Evolutionary conservation across 129 eudicot species (phyloP).

Genomic region (Flaveria brownii): DNA sequence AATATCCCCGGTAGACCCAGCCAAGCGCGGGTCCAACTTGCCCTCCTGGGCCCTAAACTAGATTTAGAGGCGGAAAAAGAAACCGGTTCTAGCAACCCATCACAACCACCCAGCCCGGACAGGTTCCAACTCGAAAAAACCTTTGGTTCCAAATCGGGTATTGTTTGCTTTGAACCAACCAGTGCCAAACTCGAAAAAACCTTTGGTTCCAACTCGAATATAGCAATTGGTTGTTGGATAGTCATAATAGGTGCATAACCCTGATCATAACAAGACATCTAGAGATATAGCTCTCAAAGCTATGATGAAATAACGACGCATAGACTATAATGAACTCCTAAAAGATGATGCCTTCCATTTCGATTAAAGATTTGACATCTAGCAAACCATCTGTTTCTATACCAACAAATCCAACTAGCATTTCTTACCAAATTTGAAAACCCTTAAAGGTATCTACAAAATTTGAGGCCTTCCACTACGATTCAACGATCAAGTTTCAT

Average conservation of each 20-base stretch:
- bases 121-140: too few relatives aligned
- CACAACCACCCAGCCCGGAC: too few relatives aligned
- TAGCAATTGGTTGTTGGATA: neutral
- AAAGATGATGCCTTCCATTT: neutral
- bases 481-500: conserved; percentile 30
- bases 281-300: neutral
- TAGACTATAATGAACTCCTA: neutral
- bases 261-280: neutral
- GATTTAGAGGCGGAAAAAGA: too few relatives aligned
- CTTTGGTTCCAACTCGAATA: neutral
- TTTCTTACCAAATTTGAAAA: conserved; percentile 34
- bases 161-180: too few relatives aligned
- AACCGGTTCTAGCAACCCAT: too few relatives aligned
- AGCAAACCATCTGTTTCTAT: conserved; percentile 4
- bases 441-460: conserved; percentile 37
- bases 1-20: neutral
- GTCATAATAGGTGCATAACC: neutral
- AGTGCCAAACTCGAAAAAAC: too few relatives aligned
- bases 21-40: too few relatives aligned
- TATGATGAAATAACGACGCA: neutral
- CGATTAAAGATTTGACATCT: conserved; percentile 27
- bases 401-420: conserved; percentile 25
- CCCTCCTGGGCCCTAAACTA: too few relatives aligned
- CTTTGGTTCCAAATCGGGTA: too few relatives aligned
- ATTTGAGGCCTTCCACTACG: conserved; percentile 13